Evolutionary conservation across 164 flowering plant genomes (phyloP), one percentile per base, ranked within the genome.

Genomic region (Sextonia rubra): DNA sequence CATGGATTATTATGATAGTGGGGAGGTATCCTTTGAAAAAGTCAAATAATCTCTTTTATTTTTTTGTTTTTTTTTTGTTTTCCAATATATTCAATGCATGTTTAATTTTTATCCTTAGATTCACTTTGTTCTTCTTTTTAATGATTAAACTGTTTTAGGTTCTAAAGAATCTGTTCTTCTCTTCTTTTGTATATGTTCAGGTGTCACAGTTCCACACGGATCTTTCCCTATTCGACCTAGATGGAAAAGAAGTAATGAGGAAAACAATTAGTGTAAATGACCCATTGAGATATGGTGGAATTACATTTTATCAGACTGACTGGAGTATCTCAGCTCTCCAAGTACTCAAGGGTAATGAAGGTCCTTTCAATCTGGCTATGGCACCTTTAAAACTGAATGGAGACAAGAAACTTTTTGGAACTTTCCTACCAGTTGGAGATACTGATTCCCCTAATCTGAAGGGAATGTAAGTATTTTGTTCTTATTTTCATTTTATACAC

Each of bases 361-460:
- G 99, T 7, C 99, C 98, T 71, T 95, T 91, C 80, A 95, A 95
- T 86, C 85, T 95, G 88, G 91, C 98, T n/a, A 78, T 95, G 94
- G 99, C 98, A 70, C 98, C 98, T 77, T 77, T 95, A 71, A 71
- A 89, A 83, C 27, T 90, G 71, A 93, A 87, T 79, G 97, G 98
- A 65, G 99, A 95, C 85, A 95, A 95, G 81, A 95, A 93, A 83
- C 97, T 93, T 61, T 95, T 30, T 72, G 99, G 99, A 72, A 90
- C 98, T 47, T 89, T 95, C 76, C 80, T 95, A 60, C 98, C 99
- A 20, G 75, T 87, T 44, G 97, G 88, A 68, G 87, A 88, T 77
- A 24, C 78, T 1, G 76, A 87, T 78, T 85, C 98, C 69, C 79
- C 94, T n/a, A 74, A 84, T 70, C 87, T 91, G 18, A 93, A 90